Evolutionary conservation across 2,329 filamentous ascomycete species (phyloP), one percentile per base, ranked within the genome.

Genomic region (Nannizziopsis arthrosporioides): DNA sequence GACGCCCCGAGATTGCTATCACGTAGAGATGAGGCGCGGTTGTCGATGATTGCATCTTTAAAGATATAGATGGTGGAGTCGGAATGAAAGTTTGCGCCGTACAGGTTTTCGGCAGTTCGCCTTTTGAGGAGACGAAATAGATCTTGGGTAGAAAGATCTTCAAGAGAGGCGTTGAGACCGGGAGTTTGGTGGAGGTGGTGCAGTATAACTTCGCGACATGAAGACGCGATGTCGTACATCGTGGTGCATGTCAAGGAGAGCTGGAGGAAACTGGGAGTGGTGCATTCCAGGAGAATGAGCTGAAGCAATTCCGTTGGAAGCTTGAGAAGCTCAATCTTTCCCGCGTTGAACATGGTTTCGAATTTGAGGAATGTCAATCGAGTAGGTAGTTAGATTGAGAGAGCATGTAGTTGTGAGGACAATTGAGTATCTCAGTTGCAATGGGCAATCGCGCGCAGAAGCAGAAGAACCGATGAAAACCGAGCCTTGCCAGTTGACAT

Each of bases 291-390:
- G 19, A 70, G 54, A 39, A 71, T 54, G 31, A 63, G 59, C 50
- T 66, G 62, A 18, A 70, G 58, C 31, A 70, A 54, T 55, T 70
- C 66, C 75, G 57, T 50, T 6, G 68, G 67, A n/a, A 70, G 57
- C 31, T 59, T 43, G 11, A 64, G 55, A 12, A 68, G 50, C 18
- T 48, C 14, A 43, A 50, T 35, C 2, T 19, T 3, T 9, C 10
- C 12, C n/a, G 18, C 5, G 1, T 9, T 14, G n/a, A 22, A 5
- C 34, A 40, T 39, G 35, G 8, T 39, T 27, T 27, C 22, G 36
- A 8, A 14, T 5, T n/a, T 19, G n/a, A 36, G 31, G 36, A 10
- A 19, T 17, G 32, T 22, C 10, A 32, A 2, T n/a, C n/a, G 8
- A 17, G 1, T 38, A 14, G 10, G 18, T 27, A 27, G 22, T 27